These are phyloP conservation scores for Carex parvula DNA, from an alignment of 176 grass and related monocot species.

Conservation along the genomic window DNA sequence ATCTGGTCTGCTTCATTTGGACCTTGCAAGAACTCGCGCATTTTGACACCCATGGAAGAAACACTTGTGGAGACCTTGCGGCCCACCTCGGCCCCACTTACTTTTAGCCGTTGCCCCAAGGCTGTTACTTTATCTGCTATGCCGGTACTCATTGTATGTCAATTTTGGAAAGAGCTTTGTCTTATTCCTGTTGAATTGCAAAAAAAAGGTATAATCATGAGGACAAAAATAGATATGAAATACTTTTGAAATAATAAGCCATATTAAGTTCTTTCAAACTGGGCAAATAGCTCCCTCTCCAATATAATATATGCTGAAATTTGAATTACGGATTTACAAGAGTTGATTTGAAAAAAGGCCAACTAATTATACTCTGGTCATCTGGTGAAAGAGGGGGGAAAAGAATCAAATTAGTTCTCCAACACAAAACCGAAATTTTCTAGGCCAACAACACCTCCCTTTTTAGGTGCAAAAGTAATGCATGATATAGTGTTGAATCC, in stretches of 20 bases:
- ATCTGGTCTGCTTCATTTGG: conserved; percentile 87
- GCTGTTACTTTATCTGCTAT: conserved; percentile 81
- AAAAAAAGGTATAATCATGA: neutral
- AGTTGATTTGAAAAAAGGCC: neutral
- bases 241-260: neutral
- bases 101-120: conserved; percentile 64
- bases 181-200: neutral
- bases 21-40: conserved; percentile 82
- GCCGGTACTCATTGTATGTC: conserved; percentile 64
- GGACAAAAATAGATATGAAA: neutral
- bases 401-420: conserved; percentile 10
- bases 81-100: conserved; percentile 61
- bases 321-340: neutral
- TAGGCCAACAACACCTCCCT: conserved; percentile 1
- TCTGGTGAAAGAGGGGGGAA: neutral
- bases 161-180: neutral
- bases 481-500: neutral
- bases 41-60: conserved; percentile 75
- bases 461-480: neutral
- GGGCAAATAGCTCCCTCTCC: neutral
- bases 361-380: conserved; percentile 1
- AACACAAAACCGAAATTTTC: neutral
- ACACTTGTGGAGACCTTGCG: conserved; percentile 66
- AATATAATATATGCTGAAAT: neutral
- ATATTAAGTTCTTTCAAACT: neutral